Evolutionary conservation across 2,329 filamentous ascomycete genomes (phyloP), one percentile per base, ranked within the genome.

Genomic region (Rachicladosporium sp.): DNA sequence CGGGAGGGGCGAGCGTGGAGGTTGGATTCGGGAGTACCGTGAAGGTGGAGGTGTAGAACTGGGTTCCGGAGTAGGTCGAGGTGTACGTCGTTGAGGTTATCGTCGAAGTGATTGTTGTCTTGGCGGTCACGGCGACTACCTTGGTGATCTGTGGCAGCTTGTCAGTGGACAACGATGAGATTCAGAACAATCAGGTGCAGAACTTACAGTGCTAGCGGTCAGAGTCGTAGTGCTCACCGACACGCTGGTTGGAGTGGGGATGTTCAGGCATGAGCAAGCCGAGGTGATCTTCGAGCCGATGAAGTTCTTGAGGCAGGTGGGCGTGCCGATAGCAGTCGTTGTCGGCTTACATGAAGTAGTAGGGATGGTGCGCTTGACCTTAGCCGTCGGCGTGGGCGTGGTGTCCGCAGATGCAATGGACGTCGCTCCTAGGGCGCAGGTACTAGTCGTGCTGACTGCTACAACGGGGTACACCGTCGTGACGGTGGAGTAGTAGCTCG

Each of bases 231-330:
- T 40, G 19, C 21, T n/a, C 12, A 34, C 23, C 3, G 23, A 23
- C 9, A 27, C 31, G 11, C 35, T 35, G 3, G 37, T 40, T 1
- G 40, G 40, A 9, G 43, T 45, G 3, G 43, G 43, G 4, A 45
- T 42, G 10, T 36, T 31, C 34, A 45, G 35, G 29, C 43, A 45
- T 10, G 35, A 37, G 19, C 43, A 45, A 4, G 37, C 37, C 10
- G 37, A 40, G 12, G 31, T 35, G 31, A 40, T 29, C 21, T 31
- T 33, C n/a, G 37, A 19, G 10, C 33, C 31, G 9, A 27, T 33
- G 23, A 31, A 40, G 10, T 35, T 34, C 30, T 31, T 33, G 10
- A 40, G 37, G 11, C 37, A 40, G 7, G 33, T 40, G n/a, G 37
- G 37, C 10, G 30, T 31, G 13, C 30, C 37, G 11, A 40, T 35